These are phyloP conservation scores for Turritis glabra DNA, from an alignment of 345 rosid genomes.

Conservation along the genomic window DNA sequence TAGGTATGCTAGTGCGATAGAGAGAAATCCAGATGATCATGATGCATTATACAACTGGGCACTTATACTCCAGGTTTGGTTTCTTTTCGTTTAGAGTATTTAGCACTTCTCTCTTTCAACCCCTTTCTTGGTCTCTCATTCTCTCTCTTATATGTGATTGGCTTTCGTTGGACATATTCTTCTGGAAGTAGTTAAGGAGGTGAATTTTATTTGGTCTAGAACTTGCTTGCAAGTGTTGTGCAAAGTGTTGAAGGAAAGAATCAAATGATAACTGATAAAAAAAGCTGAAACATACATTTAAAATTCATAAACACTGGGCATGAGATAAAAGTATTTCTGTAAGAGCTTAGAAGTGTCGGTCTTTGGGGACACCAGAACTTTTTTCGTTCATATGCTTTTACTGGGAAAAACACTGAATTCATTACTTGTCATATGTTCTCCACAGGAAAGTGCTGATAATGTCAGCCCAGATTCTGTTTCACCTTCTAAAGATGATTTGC, in stretches of 20 bases:
- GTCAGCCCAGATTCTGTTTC: conserved; percentile 87
- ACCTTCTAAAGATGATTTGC: conserved; percentile 94
- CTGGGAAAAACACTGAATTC: background rate
- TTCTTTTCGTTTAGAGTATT: background rate
- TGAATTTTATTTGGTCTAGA: conserved; percentile 11
- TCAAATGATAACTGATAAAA: background rate
- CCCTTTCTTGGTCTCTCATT: background rate
- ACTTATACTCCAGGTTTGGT: conserved; percentile 91
- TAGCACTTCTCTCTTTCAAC: background rate
- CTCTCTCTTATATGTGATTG: background rate
- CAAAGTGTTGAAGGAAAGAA: background rate
- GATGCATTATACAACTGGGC: conserved; percentile 99
- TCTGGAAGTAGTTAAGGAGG: background rate
- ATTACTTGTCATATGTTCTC: conserved; percentile 22
- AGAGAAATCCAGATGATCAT: conserved; percentile 91
- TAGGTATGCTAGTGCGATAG: conserved; percentile 91
- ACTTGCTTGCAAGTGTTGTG: background rate
- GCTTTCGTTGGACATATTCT: background rate
- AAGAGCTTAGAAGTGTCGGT: background rate
- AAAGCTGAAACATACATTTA: background rate
- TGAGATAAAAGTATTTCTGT: background rate
- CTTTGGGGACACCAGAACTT: background rate
- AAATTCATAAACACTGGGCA: background rate
- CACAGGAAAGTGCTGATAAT: conserved; percentile 97
- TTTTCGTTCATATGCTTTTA: background rate